Evolutionary conservation across 352 stramenopile genomes (phyloP).

Genomic region (Elongisporangium prolatum): DNA sequence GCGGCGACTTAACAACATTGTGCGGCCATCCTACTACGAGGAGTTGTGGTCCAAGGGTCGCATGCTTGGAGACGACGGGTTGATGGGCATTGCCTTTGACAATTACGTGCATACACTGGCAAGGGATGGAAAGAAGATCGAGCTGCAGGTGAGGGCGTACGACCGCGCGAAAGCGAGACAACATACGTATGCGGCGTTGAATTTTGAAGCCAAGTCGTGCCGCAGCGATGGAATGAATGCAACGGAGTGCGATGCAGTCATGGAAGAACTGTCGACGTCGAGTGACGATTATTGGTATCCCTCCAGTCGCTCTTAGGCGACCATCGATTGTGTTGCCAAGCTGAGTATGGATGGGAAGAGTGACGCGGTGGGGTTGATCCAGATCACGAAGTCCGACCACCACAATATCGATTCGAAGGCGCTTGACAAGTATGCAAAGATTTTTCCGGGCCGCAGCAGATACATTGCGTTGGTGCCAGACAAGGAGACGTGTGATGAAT

Average conservation of each 20-base stretch:
- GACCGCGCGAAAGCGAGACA: slow-evolving; percentile 5
- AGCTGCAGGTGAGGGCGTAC: slow-evolving; percentile 16
- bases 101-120: slow-evolving; percentile 21
- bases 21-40: slow-evolving; percentile 16
- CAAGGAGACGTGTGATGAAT: slow-evolving; percentile 11
- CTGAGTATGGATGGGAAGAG: slow-evolving; percentile 8
- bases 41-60: slow-evolving; percentile 17
- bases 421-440: slow-evolving; percentile 9
- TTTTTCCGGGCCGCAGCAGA: slow-evolving; percentile 4
- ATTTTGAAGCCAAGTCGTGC: slow-evolving; percentile 10
- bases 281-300: slow-evolving; percentile 14
- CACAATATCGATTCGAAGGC: slow-evolving; percentile 14
- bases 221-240: slow-evolving; percentile 10
- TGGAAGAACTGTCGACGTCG: slow-evolving; percentile 6
- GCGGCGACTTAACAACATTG: slow-evolving; percentile 13
- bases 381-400: slow-evolving; percentile 14
- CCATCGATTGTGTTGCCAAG: slow-evolving; percentile 15
- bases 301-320: slow-evolving; percentile 7
- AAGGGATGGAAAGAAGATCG: slow-evolving; percentile 10
- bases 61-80: slow-evolving; percentile 16
- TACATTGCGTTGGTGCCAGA: slow-evolving; percentile 15
- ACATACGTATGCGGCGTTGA: slow-evolving; percentile 8
- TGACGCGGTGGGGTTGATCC: slow-evolving; percentile 9
- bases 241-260: slow-evolving; percentile 12
- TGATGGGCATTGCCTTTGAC: slow-evolving; percentile 21